Conservation (phyloP, 306 rosid genomes). For the Herpetospermum pedunculosum region DNA sequence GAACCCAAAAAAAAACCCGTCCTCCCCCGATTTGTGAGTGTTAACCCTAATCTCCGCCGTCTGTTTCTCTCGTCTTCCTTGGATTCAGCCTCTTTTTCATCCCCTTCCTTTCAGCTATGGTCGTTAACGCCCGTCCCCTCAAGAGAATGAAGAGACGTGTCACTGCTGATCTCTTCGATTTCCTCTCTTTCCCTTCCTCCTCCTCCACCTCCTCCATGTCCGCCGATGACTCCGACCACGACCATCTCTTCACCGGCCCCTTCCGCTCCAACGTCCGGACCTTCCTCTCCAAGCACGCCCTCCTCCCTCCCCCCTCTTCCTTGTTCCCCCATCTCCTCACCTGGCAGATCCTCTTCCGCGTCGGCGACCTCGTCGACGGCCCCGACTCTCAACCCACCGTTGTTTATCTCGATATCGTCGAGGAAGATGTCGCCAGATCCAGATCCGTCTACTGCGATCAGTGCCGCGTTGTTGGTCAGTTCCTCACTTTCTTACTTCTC, state of each 20-base stretch:
- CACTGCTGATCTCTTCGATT: slow-evolving; percentile 73
- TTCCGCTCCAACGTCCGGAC: slow-evolving; percentile 48
- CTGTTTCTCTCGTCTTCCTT: not conserved
- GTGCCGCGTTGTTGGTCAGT: slow-evolving; percentile 99
- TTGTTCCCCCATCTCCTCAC: slow-evolving; percentile 69
- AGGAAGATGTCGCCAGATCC: slow-evolving; percentile 90
- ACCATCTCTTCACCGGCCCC: slow-evolving; percentile 27
- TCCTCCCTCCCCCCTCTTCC: slow-evolving; percentile 75
- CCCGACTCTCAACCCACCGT: slow-evolving; percentile 35
- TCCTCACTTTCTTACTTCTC: not conserved
- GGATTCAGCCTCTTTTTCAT: too few relatives aligned
- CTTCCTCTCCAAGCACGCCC: slow-evolving; percentile 62
- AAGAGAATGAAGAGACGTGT: slow-evolving; percentile 82
- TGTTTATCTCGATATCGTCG: slow-evolving; percentile 73
- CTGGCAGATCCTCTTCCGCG: slow-evolving; percentile 78
- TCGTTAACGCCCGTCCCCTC: slow-evolving; percentile 56
- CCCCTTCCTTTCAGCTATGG: slow-evolving; percentile 33
- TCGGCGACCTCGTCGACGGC: slow-evolving; percentile 39
- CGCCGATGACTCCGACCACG: not conserved
- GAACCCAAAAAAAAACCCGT: slow-evolving; percentile 1
- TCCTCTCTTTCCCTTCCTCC: slow-evolving; percentile 48
- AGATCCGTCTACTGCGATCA: slow-evolving; percentile 83
- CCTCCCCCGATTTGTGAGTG: not conserved
- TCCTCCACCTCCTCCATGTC: too few relatives aligned
- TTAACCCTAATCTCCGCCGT: slow-evolving; percentile 8